A percentile compares a stretch with the other conserved stretches of the same genome.
These are phyloP conservation scores for Chamaecyparis obtusa DNA, from an alignment of 75 land plant species.

Conservation along the genomic window DNA sequence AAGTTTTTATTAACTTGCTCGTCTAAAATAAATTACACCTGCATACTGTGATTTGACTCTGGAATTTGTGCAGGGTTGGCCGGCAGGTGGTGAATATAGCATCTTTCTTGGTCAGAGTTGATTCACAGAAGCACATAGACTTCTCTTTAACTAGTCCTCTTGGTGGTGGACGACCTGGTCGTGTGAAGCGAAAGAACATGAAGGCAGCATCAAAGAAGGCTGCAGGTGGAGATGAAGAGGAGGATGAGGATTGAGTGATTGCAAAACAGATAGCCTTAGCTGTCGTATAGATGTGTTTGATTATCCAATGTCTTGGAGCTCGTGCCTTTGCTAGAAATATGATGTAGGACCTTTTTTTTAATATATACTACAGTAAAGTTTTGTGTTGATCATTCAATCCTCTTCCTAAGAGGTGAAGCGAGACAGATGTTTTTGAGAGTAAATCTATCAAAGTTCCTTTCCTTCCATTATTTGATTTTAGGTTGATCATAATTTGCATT, in stretches of 20 bases:
- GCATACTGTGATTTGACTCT: not conserved
- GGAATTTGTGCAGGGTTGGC: constrained; percentile 53
- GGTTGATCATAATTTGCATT: not conserved
- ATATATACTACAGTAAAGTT: not conserved
- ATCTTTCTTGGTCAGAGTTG: constrained; percentile 77
- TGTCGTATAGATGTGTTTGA: not conserved
- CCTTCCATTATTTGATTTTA: not conserved
- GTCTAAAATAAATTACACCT: not conserved
- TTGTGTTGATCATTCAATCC: not conserved
- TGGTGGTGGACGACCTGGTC: constrained; percentile 80
- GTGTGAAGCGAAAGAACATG: constrained; percentile 80
- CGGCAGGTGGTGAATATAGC: constrained; percentile 71
- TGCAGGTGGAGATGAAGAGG: constrained; percentile 77
- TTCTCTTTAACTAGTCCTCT: constrained; percentile 76
- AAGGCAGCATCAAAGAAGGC: constrained; percentile 89
- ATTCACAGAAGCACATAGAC: constrained; percentile 80
- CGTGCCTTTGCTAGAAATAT: not conserved
- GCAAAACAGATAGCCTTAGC: not conserved
- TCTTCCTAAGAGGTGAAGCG: not conserved
- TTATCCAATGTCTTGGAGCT: not conserved
- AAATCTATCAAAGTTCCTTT: not conserved
- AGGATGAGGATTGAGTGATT: constrained; percentile 48
- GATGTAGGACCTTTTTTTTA: not conserved
- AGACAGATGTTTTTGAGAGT: not conserved
- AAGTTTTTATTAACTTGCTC: not conserved